These are phyloP conservation scores for Taphrina communis DNA, from an alignment of 1,139 yeast genomes.

Conservation along the genomic window DNA sequence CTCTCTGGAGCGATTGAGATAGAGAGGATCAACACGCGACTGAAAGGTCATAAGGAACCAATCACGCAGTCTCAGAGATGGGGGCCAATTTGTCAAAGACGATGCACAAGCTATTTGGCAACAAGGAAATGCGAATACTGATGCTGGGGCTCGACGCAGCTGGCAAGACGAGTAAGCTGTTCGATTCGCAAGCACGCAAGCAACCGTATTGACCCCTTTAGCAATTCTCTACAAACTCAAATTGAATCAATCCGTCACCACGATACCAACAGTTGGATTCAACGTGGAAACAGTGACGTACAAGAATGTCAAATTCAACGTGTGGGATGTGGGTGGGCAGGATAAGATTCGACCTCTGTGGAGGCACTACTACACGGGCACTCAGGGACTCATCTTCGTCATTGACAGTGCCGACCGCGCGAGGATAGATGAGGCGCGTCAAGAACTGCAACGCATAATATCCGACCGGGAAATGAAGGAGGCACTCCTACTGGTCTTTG, in stretches of 20 bases:
- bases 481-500: slow-evolving; percentile 79
- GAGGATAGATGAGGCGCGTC: slow-evolving; percentile 77
- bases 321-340: slow-evolving; percentile 98
- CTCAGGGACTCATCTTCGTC: slow-evolving; percentile 91
- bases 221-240: slow-evolving; percentile 73
- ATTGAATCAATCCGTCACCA: slow-evolving; percentile 74
- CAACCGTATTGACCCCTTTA: slow-evolving; percentile 40
- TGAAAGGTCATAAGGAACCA: neutral
- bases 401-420: slow-evolving; percentile 78
- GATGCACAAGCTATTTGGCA: slow-evolving; percentile 59
- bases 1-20: neutral
- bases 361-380: slow-evolving; percentile 94
- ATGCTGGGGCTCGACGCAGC: slow-evolving; percentile 94
- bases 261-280: slow-evolving; percentile 94
- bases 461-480: slow-evolving; percentile 80
- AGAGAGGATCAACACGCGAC: slow-evolving; percentile 12
- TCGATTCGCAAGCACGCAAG: neutral
- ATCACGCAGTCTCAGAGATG: slow-evolving; percentile 23
- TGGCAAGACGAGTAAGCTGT: slow-evolving; percentile 73
- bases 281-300: slow-evolving; percentile 91
- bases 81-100: slow-evolving; percentile 38
- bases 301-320: slow-evolving; percentile 85
- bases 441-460: slow-evolving; percentile 76
- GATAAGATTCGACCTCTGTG: slow-evolving; percentile 87
- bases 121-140: slow-evolving; percentile 60